Percentiles rank a stretch among this genome's conserved stretches.
Evolutionary conservation across 192 early-diverging fungal genomes (phyloP).

Genomic region (Spizellomyces sp.): DNA sequence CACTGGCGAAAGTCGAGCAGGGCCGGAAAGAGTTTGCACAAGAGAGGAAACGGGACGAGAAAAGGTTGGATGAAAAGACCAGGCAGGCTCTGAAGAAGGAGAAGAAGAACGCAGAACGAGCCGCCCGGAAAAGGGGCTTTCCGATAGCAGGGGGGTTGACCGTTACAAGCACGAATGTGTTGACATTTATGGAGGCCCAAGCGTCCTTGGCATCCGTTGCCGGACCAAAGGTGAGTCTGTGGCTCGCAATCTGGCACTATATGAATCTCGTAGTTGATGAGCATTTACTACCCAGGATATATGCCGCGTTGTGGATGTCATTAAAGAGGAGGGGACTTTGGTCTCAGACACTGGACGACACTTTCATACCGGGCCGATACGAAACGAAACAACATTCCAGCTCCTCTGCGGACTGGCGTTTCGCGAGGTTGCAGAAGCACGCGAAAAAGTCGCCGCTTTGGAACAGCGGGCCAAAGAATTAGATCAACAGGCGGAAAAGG

Average conservation of each 20-base stretch:
- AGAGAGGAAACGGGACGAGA: conserved; percentile 28
- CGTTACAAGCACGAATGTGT: conserved; percentile 31
- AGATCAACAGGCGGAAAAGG: conserved; percentile 11
- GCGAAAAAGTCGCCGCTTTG: conserved; percentile 23
- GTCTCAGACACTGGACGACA: conserved; percentile 22
- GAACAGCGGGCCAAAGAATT: conserved; percentile 21
- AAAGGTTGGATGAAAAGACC: conserved; percentile 27
- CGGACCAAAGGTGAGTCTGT: conserved; percentile 21
- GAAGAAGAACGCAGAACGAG: conserved; percentile 30
- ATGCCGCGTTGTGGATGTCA: conserved; percentile 25
- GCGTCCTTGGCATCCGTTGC: conserved; percentile 25
- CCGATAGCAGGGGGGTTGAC: conserved; percentile 18
- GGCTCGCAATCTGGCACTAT: not conserved
- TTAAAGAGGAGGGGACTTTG: conserved; percentile 28
- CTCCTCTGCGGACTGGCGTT: conserved; percentile 31
- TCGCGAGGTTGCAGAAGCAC: conserved; percentile 21
- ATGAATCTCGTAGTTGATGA: not conserved
- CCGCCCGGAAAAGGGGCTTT: conserved; percentile 29
- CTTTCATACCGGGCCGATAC: conserved; percentile 24
- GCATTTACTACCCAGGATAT: conserved; percentile 10
- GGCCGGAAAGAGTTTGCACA: conserved; percentile 30
- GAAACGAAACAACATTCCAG: conserved; percentile 33
- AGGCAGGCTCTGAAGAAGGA: conserved; percentile 31
- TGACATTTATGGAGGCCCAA: conserved; percentile 31
- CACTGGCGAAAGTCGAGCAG: conserved; percentile 31